Conservation (phyloP, 1,284 basidiomycete species). For the Flammula alnicola region DNA sequence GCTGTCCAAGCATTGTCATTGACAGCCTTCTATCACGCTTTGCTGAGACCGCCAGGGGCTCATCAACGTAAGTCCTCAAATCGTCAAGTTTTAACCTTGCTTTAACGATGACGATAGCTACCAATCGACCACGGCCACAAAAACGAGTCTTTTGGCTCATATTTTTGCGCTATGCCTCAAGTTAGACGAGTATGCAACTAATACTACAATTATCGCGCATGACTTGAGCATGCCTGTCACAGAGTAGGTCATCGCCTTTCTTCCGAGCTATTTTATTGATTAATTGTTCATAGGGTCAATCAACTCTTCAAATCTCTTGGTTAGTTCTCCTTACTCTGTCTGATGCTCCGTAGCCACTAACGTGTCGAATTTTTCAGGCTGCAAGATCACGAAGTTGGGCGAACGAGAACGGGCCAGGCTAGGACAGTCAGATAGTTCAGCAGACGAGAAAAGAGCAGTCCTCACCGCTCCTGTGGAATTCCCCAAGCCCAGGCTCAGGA, state of each 20-base stretch:
- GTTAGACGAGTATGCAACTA: slow-evolving; percentile 76
- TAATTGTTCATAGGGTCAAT: slow-evolving; percentile 44
- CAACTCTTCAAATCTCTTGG: slow-evolving; percentile 59
- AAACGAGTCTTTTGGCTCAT: slow-evolving; percentile 75
- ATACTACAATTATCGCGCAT: slow-evolving; percentile 67
- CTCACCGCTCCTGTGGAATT: slow-evolving; percentile 80
- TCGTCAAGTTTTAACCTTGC: slow-evolving; percentile 11
- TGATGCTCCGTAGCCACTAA: slow-evolving; percentile 27
- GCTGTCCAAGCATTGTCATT: slow-evolving; percentile 67
- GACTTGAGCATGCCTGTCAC: slow-evolving; percentile 70
- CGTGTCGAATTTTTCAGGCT: slow-evolving; percentile 56
- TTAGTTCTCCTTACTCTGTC: slow-evolving; percentile 25
- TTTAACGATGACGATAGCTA: slow-evolving; percentile 43
- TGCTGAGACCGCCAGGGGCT: slow-evolving; percentile 71
- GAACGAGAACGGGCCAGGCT: slow-evolving; percentile 68
- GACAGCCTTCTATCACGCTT: slow-evolving; percentile 82
- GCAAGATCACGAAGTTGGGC: slow-evolving; percentile 65
- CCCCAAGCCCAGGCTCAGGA: slow-evolving; percentile 62
- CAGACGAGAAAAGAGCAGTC: slow-evolving; percentile 67
- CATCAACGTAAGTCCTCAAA: slow-evolving; percentile 56
- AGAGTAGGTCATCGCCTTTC: slow-evolving; percentile 54
- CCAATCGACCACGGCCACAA: slow-evolving; percentile 70
- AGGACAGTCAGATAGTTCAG: slow-evolving; percentile 65
- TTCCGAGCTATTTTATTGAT: background rate
- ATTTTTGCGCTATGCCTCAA: slow-evolving; percentile 82